phyloP scores from a whole-genome alignment of 176 grass and related monocot species.

The Luzula sylvatica region DNA sequence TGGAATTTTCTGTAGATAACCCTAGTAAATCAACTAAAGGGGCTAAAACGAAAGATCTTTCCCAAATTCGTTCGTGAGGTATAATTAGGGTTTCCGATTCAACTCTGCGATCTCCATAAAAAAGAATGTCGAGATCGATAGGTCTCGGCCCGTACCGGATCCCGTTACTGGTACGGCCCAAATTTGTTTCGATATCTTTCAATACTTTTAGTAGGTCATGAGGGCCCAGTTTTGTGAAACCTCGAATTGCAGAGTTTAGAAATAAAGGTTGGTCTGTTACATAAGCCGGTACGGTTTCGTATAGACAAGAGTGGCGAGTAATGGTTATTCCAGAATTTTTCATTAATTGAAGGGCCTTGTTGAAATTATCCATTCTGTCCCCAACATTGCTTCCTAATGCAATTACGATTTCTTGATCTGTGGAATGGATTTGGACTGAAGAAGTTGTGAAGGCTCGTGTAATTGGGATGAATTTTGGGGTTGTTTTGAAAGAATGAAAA shows the following conservation, averaged over 20 bases:
- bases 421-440: conserved; percentile 16
- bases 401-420: conserved; percentile 66
- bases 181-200: conserved; percentile 65
- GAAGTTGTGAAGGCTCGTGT: conserved; percentile 11
- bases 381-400: conserved; percentile 86
- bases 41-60: conserved; percentile 81
- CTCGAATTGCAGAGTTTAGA: conserved; percentile 74
- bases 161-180: conserved; percentile 39
- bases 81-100: conserved; percentile 40
- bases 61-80: conserved; percentile 76
- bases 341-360: conserved; percentile 47
- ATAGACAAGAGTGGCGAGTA: conserved; percentile 62
- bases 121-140: conserved; percentile 84
- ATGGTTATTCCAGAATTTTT: conserved; percentile 55
- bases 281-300: conserved; percentile 83
- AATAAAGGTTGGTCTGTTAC: conserved; percentile 68
- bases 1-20: conserved; percentile 28
- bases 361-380: conserved; percentile 49
- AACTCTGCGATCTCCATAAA: conserved; percentile 45
- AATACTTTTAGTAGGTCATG: conserved; percentile 54
- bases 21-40: conserved; percentile 80
- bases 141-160: conserved; percentile 78
- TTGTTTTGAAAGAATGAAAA: neutral
- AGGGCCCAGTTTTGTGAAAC: conserved; percentile 59
- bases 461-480: neutral